Evolutionary conservation across 1,284 basidiomycete genomes (phyloP).

Genomic region (Singerocomus rubriflavus): DNA sequence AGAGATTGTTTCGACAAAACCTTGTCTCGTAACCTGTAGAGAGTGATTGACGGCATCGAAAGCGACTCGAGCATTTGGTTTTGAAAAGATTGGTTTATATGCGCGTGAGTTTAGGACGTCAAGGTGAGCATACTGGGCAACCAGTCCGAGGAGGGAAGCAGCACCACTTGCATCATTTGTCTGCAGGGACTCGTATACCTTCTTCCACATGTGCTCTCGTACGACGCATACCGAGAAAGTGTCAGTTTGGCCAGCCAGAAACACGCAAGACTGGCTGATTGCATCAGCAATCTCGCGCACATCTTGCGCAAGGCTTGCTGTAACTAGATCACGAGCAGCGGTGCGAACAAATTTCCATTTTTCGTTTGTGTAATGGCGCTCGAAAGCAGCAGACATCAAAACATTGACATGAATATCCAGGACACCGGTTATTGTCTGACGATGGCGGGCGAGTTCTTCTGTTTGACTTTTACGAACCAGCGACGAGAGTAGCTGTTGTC

Average conservation of each 20-base stretch:
- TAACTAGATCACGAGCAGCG: constrained; percentile 48
- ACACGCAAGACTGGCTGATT: constrained; percentile 40
- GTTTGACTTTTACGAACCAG: constrained; percentile 34
- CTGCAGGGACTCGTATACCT: constrained; percentile 57
- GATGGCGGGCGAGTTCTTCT: constrained; percentile 32
- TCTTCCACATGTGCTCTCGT: constrained; percentile 65
- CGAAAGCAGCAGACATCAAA: constrained; percentile 63
- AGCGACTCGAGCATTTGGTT: constrained; percentile 31
- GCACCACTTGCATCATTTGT: constrained; percentile 58
- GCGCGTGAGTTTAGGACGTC: constrained; percentile 56
- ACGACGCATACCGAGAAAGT: constrained; percentile 36
- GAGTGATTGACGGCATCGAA: constrained; percentile 58
- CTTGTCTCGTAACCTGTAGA: constrained; percentile 52
- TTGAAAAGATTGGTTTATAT: constrained; percentile 42
- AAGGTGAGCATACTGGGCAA: constrained; percentile 62
- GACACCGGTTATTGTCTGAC: constrained; percentile 37
- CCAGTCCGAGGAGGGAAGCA: constrained; percentile 51
- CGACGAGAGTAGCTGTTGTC: constrained; percentile 25
- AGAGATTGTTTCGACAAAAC: constrained; percentile 62
- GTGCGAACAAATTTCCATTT: constrained; percentile 50
- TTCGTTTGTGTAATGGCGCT: constrained; percentile 39
- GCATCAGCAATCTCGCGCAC: constrained; percentile 39
- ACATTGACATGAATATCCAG: constrained; percentile 57
- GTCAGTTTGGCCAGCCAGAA: constrained; percentile 33
- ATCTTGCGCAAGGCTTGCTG: constrained; percentile 43